Base-by-base conservation (phyloP, 1,139 yeast species). In the Trichomonascaceae sp. region DNA sequence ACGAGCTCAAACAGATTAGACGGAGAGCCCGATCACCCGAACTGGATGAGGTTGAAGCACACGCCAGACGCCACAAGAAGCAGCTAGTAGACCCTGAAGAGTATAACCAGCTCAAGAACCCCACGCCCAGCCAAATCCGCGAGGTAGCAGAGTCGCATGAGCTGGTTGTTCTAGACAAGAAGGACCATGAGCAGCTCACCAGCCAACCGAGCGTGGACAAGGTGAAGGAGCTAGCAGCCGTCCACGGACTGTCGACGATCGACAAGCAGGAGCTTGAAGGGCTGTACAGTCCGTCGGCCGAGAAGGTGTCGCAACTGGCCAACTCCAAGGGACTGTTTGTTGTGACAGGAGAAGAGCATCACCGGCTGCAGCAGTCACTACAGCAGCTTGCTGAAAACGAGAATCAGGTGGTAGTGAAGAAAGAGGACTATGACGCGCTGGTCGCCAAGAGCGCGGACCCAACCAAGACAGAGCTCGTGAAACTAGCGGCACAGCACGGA, bases 101-200 rank as follows among this genome's bases (percentile, higher is more conserved):
- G 5, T 54, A 56, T 37, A 44, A 51, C 3, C 47, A 46, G 5
- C 45, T 63, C 31, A 25, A 39, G 28, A 43, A 51, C 2, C 70
- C 70, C 14, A 48, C 61, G 15, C 54, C 54, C 16, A 35, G 52
- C 2, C 29, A 38, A 6, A 11, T 8, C 9, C 23, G 23, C 6
- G 42, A 43, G 35, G 41, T 45, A 3, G 26, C 26, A 23, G 26
- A 16, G 5, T 9, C 31, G 4, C 37, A 36, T 17, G 51, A 51
- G 4, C 25, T 47, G 29, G 49, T 51, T 9, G 40, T 52, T 3
- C 28, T 59, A 27, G 36, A 46, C 3, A 35, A 34, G 9, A 45
- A 39, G 3, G 57, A 44, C 17, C 44, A 42, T 29, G 40, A 43
- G 4, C 44, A 44, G 17, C 43, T 56, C n/a, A 37, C 44, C 1